phyloP scores from a whole-genome alignment of 768 basidiomycete genomes.

The Lactifluus hygrophoroides region DNA sequence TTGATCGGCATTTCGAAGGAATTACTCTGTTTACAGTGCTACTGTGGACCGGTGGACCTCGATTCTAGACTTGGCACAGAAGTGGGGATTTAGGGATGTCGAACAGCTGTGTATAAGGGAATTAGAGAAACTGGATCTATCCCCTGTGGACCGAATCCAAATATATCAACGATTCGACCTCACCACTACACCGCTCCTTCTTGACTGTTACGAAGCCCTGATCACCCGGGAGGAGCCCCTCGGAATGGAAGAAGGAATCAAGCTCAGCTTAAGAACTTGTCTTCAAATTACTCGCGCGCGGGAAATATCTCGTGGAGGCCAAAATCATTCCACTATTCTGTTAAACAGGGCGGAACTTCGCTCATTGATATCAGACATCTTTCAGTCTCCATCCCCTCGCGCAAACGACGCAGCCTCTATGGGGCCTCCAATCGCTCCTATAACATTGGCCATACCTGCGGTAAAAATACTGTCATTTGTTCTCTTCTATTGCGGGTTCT shows the following conservation, averaged over 20 bases:
- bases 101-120: conserved; percentile 34
- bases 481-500: neutral
- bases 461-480: neutral
- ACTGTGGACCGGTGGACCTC: conserved; percentile 34
- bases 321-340: conserved; percentile 2
- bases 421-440: neutral
- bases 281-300: conserved; percentile 32
- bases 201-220: conserved; percentile 31
- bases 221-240: conserved; percentile 32
- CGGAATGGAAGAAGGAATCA: conserved; percentile 33
- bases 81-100: conserved; percentile 35
- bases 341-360: neutral
- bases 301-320: conserved; percentile 24
- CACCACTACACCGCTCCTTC: conserved; percentile 28
- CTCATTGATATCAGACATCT: neutral
- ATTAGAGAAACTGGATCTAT: conserved; percentile 32
- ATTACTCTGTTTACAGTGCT: conserved; percentile 34
- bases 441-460: neutral
- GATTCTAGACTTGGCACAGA: conserved; percentile 32
- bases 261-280: conserved; percentile 34
- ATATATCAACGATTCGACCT: conserved; percentile 33
- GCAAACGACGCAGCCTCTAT: neutral
- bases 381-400: neutral
- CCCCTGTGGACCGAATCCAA: conserved; percentile 30
- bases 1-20: conserved; percentile 20